Evolutionary conservation across 2,329 filamentous ascomycete genomes (phyloP), one percentile per base, ranked within the genome.

Genomic region (Colletotrichum chrysophilum): DNA sequence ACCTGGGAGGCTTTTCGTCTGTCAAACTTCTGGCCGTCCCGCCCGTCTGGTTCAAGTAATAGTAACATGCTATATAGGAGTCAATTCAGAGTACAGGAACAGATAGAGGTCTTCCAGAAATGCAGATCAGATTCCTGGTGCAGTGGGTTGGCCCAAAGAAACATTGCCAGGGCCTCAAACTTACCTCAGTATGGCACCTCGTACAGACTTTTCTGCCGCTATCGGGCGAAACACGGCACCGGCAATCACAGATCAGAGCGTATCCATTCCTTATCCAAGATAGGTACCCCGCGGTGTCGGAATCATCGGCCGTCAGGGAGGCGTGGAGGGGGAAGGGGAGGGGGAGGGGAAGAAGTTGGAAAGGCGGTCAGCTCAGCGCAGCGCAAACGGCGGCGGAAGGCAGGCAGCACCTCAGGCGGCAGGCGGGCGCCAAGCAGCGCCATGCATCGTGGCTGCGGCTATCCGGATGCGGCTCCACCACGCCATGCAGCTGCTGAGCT

Each of bases 391-490:
- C 43, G 43, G 38, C 38, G 38, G 38, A 24, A 18, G 26, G 12
- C n/a, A n/a, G 43, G 55, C 55, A 16, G 21, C n/a, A 48, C 43
- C 55, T 58, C 18, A 58, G 55, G 24, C 26, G 55, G 55, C 24
- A 52, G 43, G n/a, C n/a, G 43, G 43, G n/a, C 36, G 72, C 68
- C 72, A 75, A 75, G 69, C 48, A 38, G 8, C 43, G 24, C 30
- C 9, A 24, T 28, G 66, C 70, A 72, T 66, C 72, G 64, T 71
- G 68, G 24, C 24, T 14, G 56, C 73, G 73, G 72, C 68, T 66
- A 55, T 64, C 72, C 72, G 72, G 69, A 72, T 61, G 36, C 68
- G 72, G 72, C 55, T 75, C 73, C 73, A 75, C 73, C n/a, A 3
- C n/a, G 43, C 43, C 43, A 62, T 61, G 34, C 38, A 66, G 21